Conservation (phyloP, 1,284 basidiomycete genomes). For the Neonothopanus nambi region DNA sequence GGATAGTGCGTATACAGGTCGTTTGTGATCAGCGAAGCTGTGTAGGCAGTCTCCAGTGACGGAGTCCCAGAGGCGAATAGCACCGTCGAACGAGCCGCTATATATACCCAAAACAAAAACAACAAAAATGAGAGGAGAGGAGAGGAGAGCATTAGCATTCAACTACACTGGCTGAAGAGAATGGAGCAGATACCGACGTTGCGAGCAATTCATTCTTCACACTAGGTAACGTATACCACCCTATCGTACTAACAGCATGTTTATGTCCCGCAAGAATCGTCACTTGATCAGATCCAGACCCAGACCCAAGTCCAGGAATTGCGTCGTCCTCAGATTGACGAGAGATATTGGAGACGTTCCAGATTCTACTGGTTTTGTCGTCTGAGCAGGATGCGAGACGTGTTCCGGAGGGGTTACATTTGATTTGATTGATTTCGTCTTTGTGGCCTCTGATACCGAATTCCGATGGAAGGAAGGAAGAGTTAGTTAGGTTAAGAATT, state of each 20-base stretch:
- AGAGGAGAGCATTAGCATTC: no score
- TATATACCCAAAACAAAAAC: no score
- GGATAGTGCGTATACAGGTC: conserved; percentile 62
- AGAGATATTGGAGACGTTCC: conserved; percentile 53
- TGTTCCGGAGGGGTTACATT: conserved; percentile 64
- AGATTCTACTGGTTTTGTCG: conserved; percentile 75
- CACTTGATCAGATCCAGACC: conserved; percentile 29
- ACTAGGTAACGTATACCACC: conserved; percentile 63
- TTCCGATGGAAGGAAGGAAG: no score
- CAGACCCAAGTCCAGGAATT: conserved; percentile 37
- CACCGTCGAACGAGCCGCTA: conserved; percentile 66
- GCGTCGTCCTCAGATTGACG: conserved; percentile 29
- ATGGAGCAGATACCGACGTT: no score
- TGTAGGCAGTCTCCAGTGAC: conserved; percentile 70
- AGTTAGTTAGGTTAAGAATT: no score
- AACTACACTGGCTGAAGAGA: no score
- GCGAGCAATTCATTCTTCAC: conserved; percentile 56
- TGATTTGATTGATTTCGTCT: conserved; percentile 79
- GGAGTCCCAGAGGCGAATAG: conserved; percentile 77
- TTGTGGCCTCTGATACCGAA: conserved; percentile 64
- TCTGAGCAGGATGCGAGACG: conserved; percentile 79
- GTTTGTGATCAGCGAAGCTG: conserved; percentile 64
- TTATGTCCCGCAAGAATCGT: conserved; percentile 64
- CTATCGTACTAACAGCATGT: conserved; percentile 65
- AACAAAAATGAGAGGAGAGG: no score